These are phyloP conservation scores for Favolaschia claudopus DNA, from an alignment of 768 basidiomycete genomes.

Conservation along the genomic window DNA sequence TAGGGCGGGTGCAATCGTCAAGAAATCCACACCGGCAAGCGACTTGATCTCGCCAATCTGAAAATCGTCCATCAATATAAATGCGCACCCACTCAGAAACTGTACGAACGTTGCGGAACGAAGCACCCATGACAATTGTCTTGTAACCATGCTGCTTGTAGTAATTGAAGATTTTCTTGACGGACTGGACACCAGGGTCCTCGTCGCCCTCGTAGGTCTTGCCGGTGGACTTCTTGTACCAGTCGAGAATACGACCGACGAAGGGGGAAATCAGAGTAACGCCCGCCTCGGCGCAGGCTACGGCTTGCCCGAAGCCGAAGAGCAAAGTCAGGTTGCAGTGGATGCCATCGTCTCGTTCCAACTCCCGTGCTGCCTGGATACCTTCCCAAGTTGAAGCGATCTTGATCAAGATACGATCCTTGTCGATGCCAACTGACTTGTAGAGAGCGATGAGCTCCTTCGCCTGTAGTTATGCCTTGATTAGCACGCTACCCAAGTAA, in stretches of 20 bases:
- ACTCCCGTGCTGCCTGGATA: conserved; percentile 97
- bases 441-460: conserved; percentile 93
- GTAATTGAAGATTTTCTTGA: conserved; percentile 98
- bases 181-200: conserved; percentile 96
- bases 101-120: conserved; percentile 91
- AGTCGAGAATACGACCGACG: conserved; percentile 99
- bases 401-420: conserved; percentile 97
- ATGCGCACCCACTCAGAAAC: conserved; percentile 10
- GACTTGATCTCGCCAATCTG: conserved; percentile 92
- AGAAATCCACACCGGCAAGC: conserved; percentile 96
- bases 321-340: conserved; percentile 99
- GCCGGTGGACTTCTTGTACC: conserved; percentile 95
- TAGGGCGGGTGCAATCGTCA: conserved; percentile 91
- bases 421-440: conserved; percentile 90
- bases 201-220: conserved; percentile 89
- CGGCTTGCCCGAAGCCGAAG: conserved; percentile 98
- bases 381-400: conserved; percentile 99
- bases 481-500: conserved; percentile 1
- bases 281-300: conserved; percentile 97
- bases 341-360: conserved; percentile 91
- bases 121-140: conserved; percentile 99
- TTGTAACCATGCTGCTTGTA: conserved; percentile 99
- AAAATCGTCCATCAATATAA: neutral
- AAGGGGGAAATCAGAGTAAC: conserved; percentile 99
- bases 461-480: conserved; percentile 51